Conservation (phyloP, 192 early-diverging fungal species). For the Backusella parvicylindrica region DNA sequence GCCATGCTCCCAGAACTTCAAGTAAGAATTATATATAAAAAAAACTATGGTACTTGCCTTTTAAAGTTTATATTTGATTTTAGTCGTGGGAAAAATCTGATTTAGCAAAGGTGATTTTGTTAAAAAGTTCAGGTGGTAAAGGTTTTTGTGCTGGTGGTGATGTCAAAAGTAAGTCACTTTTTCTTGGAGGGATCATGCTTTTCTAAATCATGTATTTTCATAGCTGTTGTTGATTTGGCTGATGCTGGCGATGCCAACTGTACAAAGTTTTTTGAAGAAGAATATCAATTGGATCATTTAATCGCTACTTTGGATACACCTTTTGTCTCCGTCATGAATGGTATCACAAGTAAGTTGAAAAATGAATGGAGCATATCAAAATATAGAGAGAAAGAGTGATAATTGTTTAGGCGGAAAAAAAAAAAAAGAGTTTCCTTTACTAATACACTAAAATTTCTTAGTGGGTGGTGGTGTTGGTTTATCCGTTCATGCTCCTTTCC, state of each 20-base stretch:
- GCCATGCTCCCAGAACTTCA: constrained; percentile 76
- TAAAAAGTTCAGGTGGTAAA: constrained; percentile 68
- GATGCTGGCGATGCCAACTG: constrained; percentile 52
- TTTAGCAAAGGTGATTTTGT: constrained; percentile 82
- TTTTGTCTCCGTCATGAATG: constrained; percentile 84
- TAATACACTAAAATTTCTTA: too few species aligned
- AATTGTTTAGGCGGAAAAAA: not conserved
- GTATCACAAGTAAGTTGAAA: constrained; percentile 64
- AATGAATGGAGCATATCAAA: not conserved
- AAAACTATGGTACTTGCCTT: not conserved
- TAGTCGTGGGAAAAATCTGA: constrained; percentile 87
- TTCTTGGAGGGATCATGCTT: not conserved
- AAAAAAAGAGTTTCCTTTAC: not conserved
- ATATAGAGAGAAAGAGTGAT: not conserved
- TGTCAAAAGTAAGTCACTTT: constrained; percentile 46
- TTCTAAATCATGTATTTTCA: not conserved
- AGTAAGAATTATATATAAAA: constrained; percentile 39
- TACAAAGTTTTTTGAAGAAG: constrained; percentile 83
- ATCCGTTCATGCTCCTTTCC: constrained; percentile 92
- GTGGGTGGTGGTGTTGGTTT: constrained; percentile 98
- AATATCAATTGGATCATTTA: constrained; percentile 91
- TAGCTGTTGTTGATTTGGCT: constrained; percentile 48
- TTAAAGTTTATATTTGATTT: not conserved
- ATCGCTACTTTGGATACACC: constrained; percentile 89
- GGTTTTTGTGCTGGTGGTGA: constrained; percentile 94